Percentiles rank a stretch among this genome's conserved stretches.
Evolutionary conservation across 2,329 filamentous ascomycete genomes (phyloP).

Genomic region (Aureobasidium sp.): DNA sequence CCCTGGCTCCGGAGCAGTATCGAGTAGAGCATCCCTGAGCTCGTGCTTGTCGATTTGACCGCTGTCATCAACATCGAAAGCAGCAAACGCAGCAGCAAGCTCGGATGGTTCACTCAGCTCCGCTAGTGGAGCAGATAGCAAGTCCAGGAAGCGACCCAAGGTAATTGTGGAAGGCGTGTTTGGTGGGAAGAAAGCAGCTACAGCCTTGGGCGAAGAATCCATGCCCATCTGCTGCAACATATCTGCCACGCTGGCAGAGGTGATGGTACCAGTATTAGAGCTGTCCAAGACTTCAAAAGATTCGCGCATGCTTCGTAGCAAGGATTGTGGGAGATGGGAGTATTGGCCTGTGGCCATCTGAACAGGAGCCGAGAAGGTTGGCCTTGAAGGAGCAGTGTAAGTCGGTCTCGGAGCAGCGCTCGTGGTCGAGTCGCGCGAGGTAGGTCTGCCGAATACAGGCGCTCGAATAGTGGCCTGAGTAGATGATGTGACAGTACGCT

Average conservation of each 20-base stretch:
- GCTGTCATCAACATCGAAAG: conserved; percentile 92
- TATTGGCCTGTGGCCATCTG: conserved; percentile 45
- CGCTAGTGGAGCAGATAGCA: conserved; percentile 65
- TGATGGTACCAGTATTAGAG: conserved; percentile 77
- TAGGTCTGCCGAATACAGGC: conserved; percentile 19
- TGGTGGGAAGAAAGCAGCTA: conserved; percentile 77
- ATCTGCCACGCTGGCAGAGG: conserved; percentile 74
- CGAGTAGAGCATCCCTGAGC: conserved; percentile 72
- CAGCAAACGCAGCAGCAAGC: conserved; percentile 81
- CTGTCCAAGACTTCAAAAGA: conserved; percentile 90
- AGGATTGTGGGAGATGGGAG: conserved; percentile 68
- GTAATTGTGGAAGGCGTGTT: conserved; percentile 57
- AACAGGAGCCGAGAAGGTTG: conserved; percentile 25
- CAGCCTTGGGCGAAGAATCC: conserved; percentile 61
- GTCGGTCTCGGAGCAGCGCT: background rate
- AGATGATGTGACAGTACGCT: conserved; percentile 33
- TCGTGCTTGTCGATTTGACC: conserved; percentile 83
- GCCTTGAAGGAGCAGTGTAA: conserved; percentile 11
- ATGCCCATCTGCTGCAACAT: conserved; percentile 84
- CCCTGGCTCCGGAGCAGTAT: conserved; percentile 72
- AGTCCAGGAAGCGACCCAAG: conserved; percentile 78
- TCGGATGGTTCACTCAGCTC: conserved; percentile 72
- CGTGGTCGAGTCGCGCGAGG: conserved; percentile 19
- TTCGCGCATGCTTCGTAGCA: conserved; percentile 82
- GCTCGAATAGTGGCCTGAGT: conserved; percentile 29